Percentiles rank a stretch among this genome's conserved stretches.
Conservation (phyloP, 176 grass and related monocot species). For the Calamus simplicifolius region DNA sequence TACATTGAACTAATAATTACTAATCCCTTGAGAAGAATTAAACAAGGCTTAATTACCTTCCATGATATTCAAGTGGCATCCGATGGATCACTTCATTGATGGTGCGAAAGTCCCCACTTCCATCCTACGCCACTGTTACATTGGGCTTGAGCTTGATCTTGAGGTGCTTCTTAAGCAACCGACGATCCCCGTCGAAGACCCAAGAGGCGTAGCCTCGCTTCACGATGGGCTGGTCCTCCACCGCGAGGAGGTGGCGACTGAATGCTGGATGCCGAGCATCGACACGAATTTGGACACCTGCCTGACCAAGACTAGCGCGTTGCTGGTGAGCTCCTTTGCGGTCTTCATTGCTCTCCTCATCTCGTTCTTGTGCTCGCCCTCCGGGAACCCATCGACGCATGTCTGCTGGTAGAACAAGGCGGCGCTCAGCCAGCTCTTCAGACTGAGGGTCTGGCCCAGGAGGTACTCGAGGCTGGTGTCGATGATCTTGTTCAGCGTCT, state of each 20-base stretch:
- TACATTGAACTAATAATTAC: neutral
- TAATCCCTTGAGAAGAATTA: neutral
- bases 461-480: neutral
- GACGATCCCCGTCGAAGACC: too few relatives aligned
- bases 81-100: constrained; percentile 56
- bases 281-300: neutral
- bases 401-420: neutral
- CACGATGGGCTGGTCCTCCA: too few relatives aligned
- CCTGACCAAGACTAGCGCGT: neutral
- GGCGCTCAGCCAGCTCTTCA: constrained; percentile 1
- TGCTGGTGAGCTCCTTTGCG: neutral
- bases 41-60: constrained; percentile 38
- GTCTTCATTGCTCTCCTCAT: constrained; percentile 1
- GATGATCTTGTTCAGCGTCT: neutral
- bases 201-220: too few relatives aligned
- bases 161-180: too few relatives aligned
- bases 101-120: constrained; percentile 56
- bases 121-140: constrained; percentile 78
- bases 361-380: neutral
- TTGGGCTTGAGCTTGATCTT: constrained; percentile 29
- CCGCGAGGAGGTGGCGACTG: too few relatives aligned
- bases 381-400: too few relatives aligned
- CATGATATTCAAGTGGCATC: constrained; percentile 35
- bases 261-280: too few relatives aligned
- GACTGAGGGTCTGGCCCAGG: neutral